Evolutionary conservation across 2,329 filamentous ascomycete species (phyloP), one percentile per base, ranked within the genome.

Genomic region (Colletotrichum tanaceti): DNA sequence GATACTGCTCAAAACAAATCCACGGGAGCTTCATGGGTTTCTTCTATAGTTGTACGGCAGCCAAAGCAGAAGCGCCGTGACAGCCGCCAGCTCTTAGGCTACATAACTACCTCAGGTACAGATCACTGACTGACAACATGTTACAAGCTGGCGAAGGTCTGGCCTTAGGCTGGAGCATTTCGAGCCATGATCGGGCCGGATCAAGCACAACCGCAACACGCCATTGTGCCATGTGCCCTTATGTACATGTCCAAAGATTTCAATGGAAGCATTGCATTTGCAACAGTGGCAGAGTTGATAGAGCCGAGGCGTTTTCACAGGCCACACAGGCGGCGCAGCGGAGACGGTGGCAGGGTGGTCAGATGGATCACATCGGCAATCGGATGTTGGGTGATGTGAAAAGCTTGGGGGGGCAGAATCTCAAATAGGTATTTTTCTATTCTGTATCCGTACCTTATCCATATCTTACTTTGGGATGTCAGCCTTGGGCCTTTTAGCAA

Each of bases 281-380:
- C n/a, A 54, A 55, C 22, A 46, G 65, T 60, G 61, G 65, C 46
- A 55, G n/a, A 39, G 65, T 60, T 49, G 65, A 18, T 59, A 54
- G 47, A 16, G 5, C 39, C 35, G 16, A 32, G 41, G 35, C 32
- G 32, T 68, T 53, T 28, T 65, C 61, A 65, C 65, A 55, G 61
- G 61, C 46, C 9, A 35, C 9, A 24, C 53, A 58, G 60, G 65
- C 55, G 20, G 53, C 61, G 61, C 65, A 47, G 49, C 46, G 49
- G 65, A 55, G 13, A 35, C 22, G 6, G 50, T 39, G 55, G 55
- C 43, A 65, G 24, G 24, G 24, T n/a, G n/a, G n/a, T n/a, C n/a
- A n/a, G 65, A 52, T 65, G 59, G 58, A 61, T 68, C 59, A 64
- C 43, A 61, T 68, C 68, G 65, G 65, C 60, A 64, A 68, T 68